Percentiles rank a stretch among this genome's conserved stretches.
Evolutionary conservation across 83 land plant genomes (phyloP).

Genomic region (Diphasiastrum complanatum): DNA sequence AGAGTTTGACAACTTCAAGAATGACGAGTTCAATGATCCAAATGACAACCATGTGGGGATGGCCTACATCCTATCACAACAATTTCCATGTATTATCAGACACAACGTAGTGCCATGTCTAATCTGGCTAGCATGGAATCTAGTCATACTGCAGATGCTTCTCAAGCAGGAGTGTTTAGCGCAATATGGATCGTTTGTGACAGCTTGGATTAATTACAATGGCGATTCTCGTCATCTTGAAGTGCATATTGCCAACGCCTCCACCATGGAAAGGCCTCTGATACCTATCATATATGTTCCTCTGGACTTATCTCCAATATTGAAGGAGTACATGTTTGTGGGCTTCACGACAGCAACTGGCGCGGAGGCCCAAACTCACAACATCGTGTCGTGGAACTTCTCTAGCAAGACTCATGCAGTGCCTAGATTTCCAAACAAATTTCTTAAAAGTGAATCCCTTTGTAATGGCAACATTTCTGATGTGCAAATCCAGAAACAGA

Average conservation of each 20-base stretch:
- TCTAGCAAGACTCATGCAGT: neutral
- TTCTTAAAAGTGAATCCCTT: too few relatives aligned
- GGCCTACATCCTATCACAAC: too few relatives aligned
- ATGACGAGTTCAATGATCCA: constrained; percentile 34
- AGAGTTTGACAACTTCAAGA: constrained; percentile 45
- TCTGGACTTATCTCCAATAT: constrained; percentile 9
- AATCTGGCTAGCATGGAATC: constrained; percentile 36
- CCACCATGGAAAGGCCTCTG: constrained; percentile 3
- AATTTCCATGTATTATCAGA: too few relatives aligned
- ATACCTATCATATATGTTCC: constrained; percentile 3
- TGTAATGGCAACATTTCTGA: too few relatives aligned
- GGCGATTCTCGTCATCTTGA: constrained; percentile 5
- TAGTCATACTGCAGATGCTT: constrained; percentile 16
- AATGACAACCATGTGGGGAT: constrained; percentile 51
- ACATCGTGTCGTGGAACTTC: constrained; percentile 15
- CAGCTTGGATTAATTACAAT: constrained; percentile 35
- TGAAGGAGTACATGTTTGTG: constrained; percentile 22
- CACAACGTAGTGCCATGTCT: too few relatives aligned
- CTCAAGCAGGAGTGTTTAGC: constrained; percentile 13
- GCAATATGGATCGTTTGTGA: constrained; percentile 15
- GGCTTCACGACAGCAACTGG: constrained; percentile 13
- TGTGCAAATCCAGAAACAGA: neutral
- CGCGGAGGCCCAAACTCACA: neutral
- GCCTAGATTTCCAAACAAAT: neutral
- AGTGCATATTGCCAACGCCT: constrained; percentile 12